A percentile compares a stretch with the other conserved stretches of the same genome.
phyloP scores from a whole-genome alignment of 2,329 filamentous ascomycete species.

The Venturia carpophila region DNA sequence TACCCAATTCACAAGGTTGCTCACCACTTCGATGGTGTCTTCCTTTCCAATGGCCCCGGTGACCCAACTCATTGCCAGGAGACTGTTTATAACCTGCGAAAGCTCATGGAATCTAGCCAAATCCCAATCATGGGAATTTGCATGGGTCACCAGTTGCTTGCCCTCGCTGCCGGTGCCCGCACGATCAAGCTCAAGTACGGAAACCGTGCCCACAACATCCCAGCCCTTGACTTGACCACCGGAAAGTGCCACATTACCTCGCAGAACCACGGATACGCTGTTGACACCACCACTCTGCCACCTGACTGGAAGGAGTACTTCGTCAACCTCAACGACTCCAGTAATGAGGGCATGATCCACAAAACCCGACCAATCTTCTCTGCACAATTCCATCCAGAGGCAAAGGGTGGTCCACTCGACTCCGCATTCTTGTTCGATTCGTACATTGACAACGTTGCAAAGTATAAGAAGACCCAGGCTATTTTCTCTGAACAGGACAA shows the following conservation, averaged over 20 bases:
- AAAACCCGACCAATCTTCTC: conserved; percentile 94
- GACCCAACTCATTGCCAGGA: conserved; percentile 95
- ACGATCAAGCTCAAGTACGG: conserved; percentile 99
- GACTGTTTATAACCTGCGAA: conserved; percentile 84
- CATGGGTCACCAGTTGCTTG: conserved; percentile 91
- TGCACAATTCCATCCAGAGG: conserved; percentile 97
- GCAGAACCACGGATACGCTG: conserved; percentile 97
- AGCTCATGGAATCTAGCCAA: conserved; percentile 76
- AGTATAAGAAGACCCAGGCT: conserved; percentile 78
- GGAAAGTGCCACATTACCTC: conserved; percentile 97
- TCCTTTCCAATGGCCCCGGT: conserved; percentile 97
- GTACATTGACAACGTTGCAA: conserved; percentile 81
- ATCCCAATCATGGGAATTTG: conserved; percentile 97
- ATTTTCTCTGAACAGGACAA: conserved; percentile 71
- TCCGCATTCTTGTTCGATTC: conserved; percentile 90
- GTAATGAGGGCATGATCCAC: conserved; percentile 97
- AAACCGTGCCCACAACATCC: conserved; percentile 98
- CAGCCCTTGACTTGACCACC: conserved; percentile 85
- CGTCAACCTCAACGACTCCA: conserved; percentile 94
- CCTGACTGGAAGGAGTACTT: conserved; percentile 96
- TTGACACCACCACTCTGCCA: conserved; percentile 75
- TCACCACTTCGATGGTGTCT: conserved; percentile 95
- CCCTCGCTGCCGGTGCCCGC: conserved; percentile 75
- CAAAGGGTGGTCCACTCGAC: conserved; percentile 94
- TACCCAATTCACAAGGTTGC: conserved; percentile 98